Evolutionary conservation across 1,284 basidiomycete species (phyloP).

Genomic region (Schizopora paradoxa): DNA sequence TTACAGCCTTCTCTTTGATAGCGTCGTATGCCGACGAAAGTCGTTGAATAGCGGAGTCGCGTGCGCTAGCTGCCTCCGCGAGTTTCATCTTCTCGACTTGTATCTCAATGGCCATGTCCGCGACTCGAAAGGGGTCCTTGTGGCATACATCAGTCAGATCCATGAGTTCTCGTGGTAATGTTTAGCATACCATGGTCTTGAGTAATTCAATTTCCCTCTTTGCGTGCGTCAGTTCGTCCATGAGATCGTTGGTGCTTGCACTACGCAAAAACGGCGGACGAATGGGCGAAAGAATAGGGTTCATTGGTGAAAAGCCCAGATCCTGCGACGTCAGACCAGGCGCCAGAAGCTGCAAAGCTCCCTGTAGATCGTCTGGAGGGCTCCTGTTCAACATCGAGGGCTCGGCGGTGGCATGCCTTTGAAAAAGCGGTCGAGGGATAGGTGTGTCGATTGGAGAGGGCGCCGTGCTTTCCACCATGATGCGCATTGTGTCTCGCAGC

Average conservation of each 20-base stretch:
- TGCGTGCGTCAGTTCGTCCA: conserved; percentile 16
- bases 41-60: conserved; percentile 57
- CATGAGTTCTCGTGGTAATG: conserved; percentile 19
- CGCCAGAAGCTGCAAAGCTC: too few relatives aligned
- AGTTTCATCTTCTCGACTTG: conserved; percentile 52
- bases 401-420: too few relatives aligned
- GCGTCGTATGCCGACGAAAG: conserved; percentile 58
- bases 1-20: conserved; percentile 51
- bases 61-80: conserved; percentile 53
- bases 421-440: too few relatives aligned
- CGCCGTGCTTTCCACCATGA: too few relatives aligned
- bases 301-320: too few relatives aligned
- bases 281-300: too few relatives aligned
- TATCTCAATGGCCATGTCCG: conserved; percentile 44
- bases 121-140: conserved; percentile 22
- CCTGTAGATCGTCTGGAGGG: too few relatives aligned
- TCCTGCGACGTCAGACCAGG: too few relatives aligned
- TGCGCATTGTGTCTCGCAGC: too few relatives aligned
- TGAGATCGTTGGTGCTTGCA: conserved; percentile 2
- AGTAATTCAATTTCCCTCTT: conserved; percentile 18
- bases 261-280: too few relatives aligned
- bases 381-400: too few relatives aligned
- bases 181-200: conserved; percentile 17
- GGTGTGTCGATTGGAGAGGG: too few relatives aligned
- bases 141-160: conserved; percentile 21